Percentiles rank a stretch among this genome's conserved stretches.
Evolutionary conservation across 1,284 basidiomycete species (phyloP).

Genomic region (Pseudozyma thailandica): DNA sequence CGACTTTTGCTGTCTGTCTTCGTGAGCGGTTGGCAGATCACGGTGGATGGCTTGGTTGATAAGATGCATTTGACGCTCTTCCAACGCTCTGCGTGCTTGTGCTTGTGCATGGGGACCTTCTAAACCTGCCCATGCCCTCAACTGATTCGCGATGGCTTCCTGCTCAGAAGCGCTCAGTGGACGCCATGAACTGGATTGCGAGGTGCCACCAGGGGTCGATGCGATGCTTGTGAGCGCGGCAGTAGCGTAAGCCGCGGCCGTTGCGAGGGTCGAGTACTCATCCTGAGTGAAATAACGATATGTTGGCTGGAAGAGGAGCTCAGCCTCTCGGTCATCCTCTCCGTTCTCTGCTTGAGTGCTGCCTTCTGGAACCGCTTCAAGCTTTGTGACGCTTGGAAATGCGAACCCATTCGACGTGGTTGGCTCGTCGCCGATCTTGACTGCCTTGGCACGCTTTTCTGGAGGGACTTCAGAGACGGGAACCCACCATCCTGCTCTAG

Average conservation of each 20-base stretch:
- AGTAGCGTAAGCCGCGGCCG: slow-evolving; percentile 61
- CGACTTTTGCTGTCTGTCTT: neutral
- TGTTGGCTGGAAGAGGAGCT: slow-evolving; percentile 51
- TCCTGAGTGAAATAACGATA: slow-evolving; percentile 51
- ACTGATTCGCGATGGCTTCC: slow-evolving; percentile 49
- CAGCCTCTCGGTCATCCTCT: slow-evolving; percentile 25
- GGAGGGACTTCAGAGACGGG: slow-evolving; percentile 44
- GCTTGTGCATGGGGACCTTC: slow-evolving; percentile 59
- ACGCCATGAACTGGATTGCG: slow-evolving; percentile 31
- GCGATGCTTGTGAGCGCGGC: slow-evolving; percentile 59
- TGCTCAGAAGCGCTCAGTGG: slow-evolving; percentile 49
- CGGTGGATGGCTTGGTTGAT: slow-evolving; percentile 31
- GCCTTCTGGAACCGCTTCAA: slow-evolving; percentile 17
- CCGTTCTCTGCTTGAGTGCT: neutral
- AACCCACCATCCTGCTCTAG: slow-evolving; percentile 60
- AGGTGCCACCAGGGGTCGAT: slow-evolving; percentile 25
- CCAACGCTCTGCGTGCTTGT: slow-evolving; percentile 50
- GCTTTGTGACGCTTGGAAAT: neutral
- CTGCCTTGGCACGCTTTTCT: slow-evolving; percentile 34
- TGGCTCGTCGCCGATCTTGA: slow-evolving; percentile 29
- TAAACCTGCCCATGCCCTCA: slow-evolving; percentile 62
- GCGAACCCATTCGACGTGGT: neutral
- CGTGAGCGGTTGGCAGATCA: slow-evolving; percentile 7
- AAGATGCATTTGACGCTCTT: slow-evolving; percentile 51
- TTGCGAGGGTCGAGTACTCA: slow-evolving; percentile 57